A percentile compares a stretch with the other conserved stretches of the same genome.
Evolutionary conservation across 495 filamentous ascomycete genomes (phyloP).

Genomic region (Hypoxylon fuscum): DNA sequence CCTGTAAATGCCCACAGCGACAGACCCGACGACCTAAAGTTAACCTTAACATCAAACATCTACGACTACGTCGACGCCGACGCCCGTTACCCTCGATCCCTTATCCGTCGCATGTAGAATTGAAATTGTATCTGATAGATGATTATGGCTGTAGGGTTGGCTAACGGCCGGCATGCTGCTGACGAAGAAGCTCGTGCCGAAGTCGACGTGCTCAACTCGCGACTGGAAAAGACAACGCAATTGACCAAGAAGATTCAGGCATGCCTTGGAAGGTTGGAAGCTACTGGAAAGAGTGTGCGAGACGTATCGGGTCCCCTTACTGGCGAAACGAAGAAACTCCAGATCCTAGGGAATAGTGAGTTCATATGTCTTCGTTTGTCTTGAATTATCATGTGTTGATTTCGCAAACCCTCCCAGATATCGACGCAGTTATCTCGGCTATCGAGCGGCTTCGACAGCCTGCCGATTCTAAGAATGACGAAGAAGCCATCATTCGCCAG

Average conservation of each 20-base stretch:
- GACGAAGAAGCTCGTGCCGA: slow-evolving; percentile 72
- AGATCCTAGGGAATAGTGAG: slow-evolving; percentile 80
- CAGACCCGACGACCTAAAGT: slow-evolving; percentile 13
- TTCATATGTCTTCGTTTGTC: slow-evolving; percentile 11
- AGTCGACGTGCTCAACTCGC: slow-evolving; percentile 71
- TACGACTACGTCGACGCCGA: neutral
- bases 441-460: slow-evolving; percentile 90
- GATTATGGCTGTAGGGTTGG: slow-evolving; percentile 58
- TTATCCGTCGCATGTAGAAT: neutral
- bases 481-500: slow-evolving; percentile 88
- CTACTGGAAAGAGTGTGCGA: slow-evolving; percentile 86
- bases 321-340: slow-evolving; percentile 88
- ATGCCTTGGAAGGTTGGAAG: slow-evolving; percentile 83
- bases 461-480: slow-evolving; percentile 83
- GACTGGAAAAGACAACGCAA: slow-evolving; percentile 69
- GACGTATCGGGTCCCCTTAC: slow-evolving; percentile 93
- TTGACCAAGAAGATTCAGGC: slow-evolving; percentile 94
- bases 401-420: slow-evolving; percentile 59
- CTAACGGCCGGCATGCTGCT: slow-evolving; percentile 57
- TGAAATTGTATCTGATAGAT: neutral
- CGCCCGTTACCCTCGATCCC: neutral
- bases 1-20: slow-evolving; percentile 12
- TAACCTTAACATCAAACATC: slow-evolving; percentile 31
- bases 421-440: slow-evolving; percentile 83
- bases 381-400: no score